Conservation (phyloP, 2,329 filamentous ascomycete species). For the Clonostachys sp. region DNA sequence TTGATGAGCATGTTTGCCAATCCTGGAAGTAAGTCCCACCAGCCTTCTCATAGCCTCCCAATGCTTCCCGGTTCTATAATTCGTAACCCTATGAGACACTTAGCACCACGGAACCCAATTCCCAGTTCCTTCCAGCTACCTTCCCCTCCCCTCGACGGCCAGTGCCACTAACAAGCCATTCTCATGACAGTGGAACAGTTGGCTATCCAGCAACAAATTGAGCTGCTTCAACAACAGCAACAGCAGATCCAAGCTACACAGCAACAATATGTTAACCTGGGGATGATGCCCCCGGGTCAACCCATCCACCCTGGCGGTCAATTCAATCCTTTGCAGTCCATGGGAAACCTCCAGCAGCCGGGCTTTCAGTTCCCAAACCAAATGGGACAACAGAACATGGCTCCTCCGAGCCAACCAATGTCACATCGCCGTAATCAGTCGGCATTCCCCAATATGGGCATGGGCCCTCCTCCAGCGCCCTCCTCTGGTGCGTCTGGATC, state of each 20-base stretch:
- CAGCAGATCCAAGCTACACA: slow-evolving; percentile 95
- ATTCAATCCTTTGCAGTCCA: slow-evolving; percentile 76
- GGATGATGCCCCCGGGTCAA: slow-evolving; percentile 85
- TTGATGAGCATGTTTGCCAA: slow-evolving; percentile 87
- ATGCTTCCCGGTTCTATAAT: background rate
- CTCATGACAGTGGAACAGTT: slow-evolving; percentile 80
- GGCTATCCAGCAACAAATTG: slow-evolving; percentile 96
- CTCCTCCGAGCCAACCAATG: slow-evolving; percentile 64
- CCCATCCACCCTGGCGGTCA: slow-evolving; percentile 61
- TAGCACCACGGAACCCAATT: background rate
- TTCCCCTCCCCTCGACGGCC: background rate
- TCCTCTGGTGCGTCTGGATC: slow-evolving; percentile 84
- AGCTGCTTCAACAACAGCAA: slow-evolving; percentile 94
- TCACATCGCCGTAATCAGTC: slow-evolving; percentile 98
- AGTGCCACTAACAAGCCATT: slow-evolving; percentile 2
- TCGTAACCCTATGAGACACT: background rate
- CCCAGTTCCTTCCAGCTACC: background rate
- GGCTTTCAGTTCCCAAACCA: slow-evolving; percentile 87
- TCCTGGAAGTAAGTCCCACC: slow-evolving; percentile 53
- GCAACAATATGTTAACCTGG: slow-evolving; percentile 97
- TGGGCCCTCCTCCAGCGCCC: slow-evolving; percentile 85
- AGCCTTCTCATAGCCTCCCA: slow-evolving; percentile 1
- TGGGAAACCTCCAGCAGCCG: slow-evolving; percentile 74
- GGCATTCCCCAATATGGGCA: slow-evolving; percentile 85
- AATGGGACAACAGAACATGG: slow-evolving; percentile 69